Conservation (phyloP, 257 asterid species). For the Nicotiana tomentosiformis region DNA sequence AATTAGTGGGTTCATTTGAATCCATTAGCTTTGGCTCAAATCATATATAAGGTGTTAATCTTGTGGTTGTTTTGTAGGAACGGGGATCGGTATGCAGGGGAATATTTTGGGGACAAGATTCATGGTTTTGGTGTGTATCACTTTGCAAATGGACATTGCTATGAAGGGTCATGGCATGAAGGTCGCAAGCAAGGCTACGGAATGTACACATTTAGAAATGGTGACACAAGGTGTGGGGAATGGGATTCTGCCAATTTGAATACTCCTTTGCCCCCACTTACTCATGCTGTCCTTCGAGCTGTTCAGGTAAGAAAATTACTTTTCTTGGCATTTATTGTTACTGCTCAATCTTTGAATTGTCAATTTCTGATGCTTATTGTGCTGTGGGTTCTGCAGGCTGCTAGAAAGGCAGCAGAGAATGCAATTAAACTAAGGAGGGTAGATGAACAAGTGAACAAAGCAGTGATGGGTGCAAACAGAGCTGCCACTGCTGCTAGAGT, state of each 20-base stretch:
- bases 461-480: conserved; percentile 56
- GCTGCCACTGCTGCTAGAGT: conserved; percentile 67
- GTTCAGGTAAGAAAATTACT: conserved; percentile 40
- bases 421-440: conserved; percentile 41
- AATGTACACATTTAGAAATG: conserved; percentile 58
- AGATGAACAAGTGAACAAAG: conserved; percentile 75
- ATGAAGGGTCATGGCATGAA: conserved; percentile 94
- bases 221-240: conserved; percentile 60
- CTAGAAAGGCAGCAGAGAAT: conserved; percentile 60
- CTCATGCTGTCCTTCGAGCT: conserved; percentile 45
- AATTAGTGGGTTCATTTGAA: too few species aligned
- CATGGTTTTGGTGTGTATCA: conserved; percentile 26
- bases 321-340: not conserved
- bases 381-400: conserved; percentile 44
- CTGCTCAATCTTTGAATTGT: not conserved
- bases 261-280: conserved; percentile 31
- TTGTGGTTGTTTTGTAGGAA: conserved; percentile 30
- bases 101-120: conserved; percentile 76
- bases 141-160: conserved; percentile 73
- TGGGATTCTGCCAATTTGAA: conserved; percentile 67
- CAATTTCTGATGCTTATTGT: not conserved
- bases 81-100: conserved; percentile 77
- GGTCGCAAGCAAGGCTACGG: conserved; percentile 86
- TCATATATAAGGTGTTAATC: too few species aligned
- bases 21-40: too few species aligned